Conservation (phyloP, 1,139 yeast genomes). For the Lodderomyces beijingensis region DNA sequence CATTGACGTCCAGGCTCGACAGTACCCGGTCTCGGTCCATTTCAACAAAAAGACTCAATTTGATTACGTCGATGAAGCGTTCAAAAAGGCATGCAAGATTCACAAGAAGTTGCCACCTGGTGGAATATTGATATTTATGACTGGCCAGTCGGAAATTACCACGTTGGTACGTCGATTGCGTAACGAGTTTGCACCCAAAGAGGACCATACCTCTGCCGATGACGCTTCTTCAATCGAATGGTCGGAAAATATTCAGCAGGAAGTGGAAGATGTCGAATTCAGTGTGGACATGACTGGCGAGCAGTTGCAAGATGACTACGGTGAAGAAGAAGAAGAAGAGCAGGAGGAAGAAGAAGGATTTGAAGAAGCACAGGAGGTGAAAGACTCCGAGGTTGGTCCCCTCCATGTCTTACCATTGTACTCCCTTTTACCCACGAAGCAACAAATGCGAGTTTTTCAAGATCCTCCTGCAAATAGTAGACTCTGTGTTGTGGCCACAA, state of each 20-base stretch:
- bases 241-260: slow-evolving; percentile 59
- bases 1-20: slow-evolving; percentile 88
- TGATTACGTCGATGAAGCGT: slow-evolving; percentile 85
- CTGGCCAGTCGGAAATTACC: slow-evolving; percentile 91
- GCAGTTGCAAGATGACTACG: slow-evolving; percentile 14
- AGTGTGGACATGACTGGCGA: slow-evolving; percentile 47
- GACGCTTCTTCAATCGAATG: slow-evolving; percentile 39
- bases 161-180: slow-evolving; percentile 67
- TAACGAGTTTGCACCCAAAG: slow-evolving; percentile 62
- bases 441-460: slow-evolving; percentile 91
- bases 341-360: slow-evolving; percentile 86
- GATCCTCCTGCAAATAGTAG: slow-evolving; percentile 82
- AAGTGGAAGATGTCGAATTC: slow-evolving; percentile 86
- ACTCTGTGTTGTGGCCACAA: slow-evolving; percentile 91
- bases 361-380: slow-evolving; percentile 73
- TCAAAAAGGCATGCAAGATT: slow-evolving; percentile 78
- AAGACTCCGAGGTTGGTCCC: slow-evolving; percentile 53
- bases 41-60: slow-evolving; percentile 75
- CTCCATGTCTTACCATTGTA: slow-evolving; percentile 88
- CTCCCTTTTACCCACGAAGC: slow-evolving; percentile 85
- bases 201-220: slow-evolving; percentile 12
- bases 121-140: slow-evolving; percentile 84
- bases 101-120: slow-evolving; percentile 89
- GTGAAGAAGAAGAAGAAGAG: slow-evolving; percentile 38
- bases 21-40: slow-evolving; percentile 89